These are phyloP conservation scores for Jacaranda mimosifolia DNA, from an alignment of 257 asterid species.

Conservation along the genomic window DNA sequence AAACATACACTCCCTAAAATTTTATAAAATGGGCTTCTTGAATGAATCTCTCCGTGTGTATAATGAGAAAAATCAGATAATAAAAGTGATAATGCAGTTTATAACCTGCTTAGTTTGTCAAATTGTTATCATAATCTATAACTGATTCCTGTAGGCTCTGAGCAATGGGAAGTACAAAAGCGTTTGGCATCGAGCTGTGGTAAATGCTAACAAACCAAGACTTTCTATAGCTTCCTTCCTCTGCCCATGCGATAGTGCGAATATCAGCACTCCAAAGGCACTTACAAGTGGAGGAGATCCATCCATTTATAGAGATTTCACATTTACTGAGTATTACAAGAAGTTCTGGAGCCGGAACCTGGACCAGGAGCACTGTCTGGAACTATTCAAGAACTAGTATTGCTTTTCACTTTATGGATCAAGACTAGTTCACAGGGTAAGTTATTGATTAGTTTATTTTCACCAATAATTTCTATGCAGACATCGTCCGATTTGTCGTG, in stretches of 20 bases:
- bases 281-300: constrained; percentile 51
- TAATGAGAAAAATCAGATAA: neutral
- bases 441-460: neutral
- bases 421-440: neutral
- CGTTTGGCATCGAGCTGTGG: constrained; percentile 91
- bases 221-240: constrained; percentile 90
- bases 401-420: neutral
- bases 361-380: constrained; percentile 83
- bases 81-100: neutral
- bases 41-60: neutral
- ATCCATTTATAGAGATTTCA: constrained; percentile 62
- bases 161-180: constrained; percentile 87
- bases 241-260: constrained; percentile 73
- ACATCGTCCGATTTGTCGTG: neutral
- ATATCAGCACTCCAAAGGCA: constrained; percentile 71
- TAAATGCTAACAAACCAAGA: constrained; percentile 68
- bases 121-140: constrained; percentile 5
- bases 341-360: constrained; percentile 91
- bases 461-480: neutral
- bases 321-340: constrained; percentile 81
- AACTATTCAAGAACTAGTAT: constrained; percentile 69
- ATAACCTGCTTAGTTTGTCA: neutral
- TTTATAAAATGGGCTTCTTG: neutral
- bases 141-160: constrained; percentile 57
- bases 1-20: too few species aligned